phyloP scores from a whole-genome alignment of 805 yeast species.

The Vanderwaltozyma verrucispora region DNA sequence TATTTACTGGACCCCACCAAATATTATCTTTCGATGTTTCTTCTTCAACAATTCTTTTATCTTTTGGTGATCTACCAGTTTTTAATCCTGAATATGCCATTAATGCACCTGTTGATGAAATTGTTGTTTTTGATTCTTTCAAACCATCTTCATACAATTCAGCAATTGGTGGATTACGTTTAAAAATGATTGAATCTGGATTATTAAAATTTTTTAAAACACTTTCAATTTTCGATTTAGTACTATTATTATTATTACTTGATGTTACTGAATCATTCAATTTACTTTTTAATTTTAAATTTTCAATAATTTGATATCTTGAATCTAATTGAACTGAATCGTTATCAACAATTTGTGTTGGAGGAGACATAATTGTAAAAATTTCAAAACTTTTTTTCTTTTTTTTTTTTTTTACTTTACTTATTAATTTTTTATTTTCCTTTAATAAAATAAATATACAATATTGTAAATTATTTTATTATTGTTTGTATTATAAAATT shows the following conservation, averaged over 20 bases:
- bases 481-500: too few species aligned
- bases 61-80: constrained; percentile 98
- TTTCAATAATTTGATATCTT: constrained; percentile 2
- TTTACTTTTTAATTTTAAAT: constrained; percentile 1
- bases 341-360: background rate
- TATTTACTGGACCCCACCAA: constrained; percentile 99
- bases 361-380: background rate
- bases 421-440: background rate
- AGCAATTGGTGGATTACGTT: constrained; percentile 91
- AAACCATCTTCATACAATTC: constrained; percentile 91
- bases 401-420: background rate
- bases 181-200: constrained; percentile 45
- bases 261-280: too few species aligned
- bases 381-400: too few species aligned
- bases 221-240: background rate
- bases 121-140: constrained; percentile 80
- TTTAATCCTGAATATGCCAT: constrained; percentile 92
- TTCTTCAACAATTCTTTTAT: constrained; percentile 95
- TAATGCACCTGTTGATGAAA: constrained; percentile 87
- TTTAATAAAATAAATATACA: too few species aligned
- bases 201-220: constrained; percentile 14
- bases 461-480: too few species aligned
- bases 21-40: constrained; percentile 69
- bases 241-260: too few species aligned
- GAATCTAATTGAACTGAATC: background rate